These are phyloP conservation scores for Pyrus betulifolia DNA, from an alignment of 306 rosid genomes.

Conservation along the genomic window DNA sequence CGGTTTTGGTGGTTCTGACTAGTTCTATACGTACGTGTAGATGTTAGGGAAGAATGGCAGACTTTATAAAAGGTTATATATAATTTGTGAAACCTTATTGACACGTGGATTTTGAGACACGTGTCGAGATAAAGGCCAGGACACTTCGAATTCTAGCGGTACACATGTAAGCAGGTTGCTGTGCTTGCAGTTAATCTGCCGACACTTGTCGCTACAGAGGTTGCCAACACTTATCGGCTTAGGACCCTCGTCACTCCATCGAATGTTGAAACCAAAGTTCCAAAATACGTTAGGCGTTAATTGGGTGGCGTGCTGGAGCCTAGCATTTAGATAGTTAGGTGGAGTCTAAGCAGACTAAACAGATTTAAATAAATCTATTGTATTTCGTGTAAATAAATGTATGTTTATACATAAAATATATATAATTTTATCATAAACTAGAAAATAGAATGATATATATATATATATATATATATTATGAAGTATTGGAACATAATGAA, in stretches of 20 bases:
- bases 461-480: no score
- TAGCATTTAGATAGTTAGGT: no score
- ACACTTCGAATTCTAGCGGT: background rate
- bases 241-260: no score
- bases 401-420: no score
- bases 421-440: no score
- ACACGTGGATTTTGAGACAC: background rate
- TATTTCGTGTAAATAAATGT: no score
- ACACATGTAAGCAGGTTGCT: background rate
- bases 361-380: no score
- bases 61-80: background rate
- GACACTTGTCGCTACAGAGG: background rate
- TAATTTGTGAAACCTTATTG: background rate
- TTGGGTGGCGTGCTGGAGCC: rapidly evolving
- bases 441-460: no score
- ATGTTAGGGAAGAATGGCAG: background rate
- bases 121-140: background rate
- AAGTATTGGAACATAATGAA: no score
- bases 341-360: no score
- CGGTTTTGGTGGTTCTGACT: background rate
- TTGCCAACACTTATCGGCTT: background rate
- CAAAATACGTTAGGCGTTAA: no score
- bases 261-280: no score
- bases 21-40: background rate
- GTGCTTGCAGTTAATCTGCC: background rate